Conservation (phyloP, 2,329 filamentous ascomycete species). For the Akanthomyces muscarius region DNA sequence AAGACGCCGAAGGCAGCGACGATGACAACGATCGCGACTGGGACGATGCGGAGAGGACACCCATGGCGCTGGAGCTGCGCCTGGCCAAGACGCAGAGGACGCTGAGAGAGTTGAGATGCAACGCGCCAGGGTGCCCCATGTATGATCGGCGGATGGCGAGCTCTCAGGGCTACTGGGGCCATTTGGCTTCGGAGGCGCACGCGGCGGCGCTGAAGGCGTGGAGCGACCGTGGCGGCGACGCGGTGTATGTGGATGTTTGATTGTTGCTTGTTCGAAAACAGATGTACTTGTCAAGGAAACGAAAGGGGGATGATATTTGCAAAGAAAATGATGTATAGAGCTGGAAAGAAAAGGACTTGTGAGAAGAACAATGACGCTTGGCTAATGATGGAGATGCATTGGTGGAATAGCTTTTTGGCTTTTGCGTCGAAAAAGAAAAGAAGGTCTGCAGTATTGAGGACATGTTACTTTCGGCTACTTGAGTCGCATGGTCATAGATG, state of each 20-base stretch:
- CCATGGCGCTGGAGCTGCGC: neutral
- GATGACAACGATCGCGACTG: neutral
- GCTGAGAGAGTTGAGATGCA: conserved; percentile 8
- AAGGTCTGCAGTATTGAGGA: too few relatives aligned
- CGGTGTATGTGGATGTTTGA: neutral
- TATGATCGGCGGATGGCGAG: neutral
- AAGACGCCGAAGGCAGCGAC: too few relatives aligned
- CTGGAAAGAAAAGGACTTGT: too few relatives aligned
- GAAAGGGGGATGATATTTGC: neutral
- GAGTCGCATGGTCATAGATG: too few relatives aligned
- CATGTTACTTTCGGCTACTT: too few relatives aligned
- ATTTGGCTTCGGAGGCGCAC: neutral
- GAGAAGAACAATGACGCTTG: too few relatives aligned
- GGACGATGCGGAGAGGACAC: neutral
- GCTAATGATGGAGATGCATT: too few relatives aligned
- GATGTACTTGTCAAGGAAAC: too few relatives aligned
- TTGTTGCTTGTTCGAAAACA: neutral
- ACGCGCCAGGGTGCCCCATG: neutral
- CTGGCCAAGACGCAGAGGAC: neutral
- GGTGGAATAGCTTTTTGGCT: too few relatives aligned
- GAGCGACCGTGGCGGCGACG: neutral
- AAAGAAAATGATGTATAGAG: too few relatives aligned
- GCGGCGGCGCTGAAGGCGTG: neutral
- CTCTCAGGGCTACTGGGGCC: neutral
- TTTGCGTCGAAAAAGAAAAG: too few relatives aligned